Percentiles rank a stretch among this genome's conserved stretches.
Evolutionary conservation across 192 early-diverging fungal species (phyloP).

Genomic region (Dissophora ornata): DNA sequence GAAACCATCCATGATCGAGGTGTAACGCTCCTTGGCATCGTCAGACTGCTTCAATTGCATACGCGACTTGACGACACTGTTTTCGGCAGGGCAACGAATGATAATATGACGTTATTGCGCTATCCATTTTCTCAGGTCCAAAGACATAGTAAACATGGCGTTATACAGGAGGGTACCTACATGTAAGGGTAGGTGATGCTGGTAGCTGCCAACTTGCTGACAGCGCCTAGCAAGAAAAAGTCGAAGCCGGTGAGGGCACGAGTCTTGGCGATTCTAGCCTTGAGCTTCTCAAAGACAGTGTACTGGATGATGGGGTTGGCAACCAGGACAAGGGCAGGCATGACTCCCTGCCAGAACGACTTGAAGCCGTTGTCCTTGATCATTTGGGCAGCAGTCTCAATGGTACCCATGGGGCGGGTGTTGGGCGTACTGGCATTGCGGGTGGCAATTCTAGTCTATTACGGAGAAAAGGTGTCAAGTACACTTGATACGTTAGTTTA

Average conservation of each 20-base stretch:
- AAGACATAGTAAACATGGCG: neutral
- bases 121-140: too few relatives aligned
- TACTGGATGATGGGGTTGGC: constrained; percentile 99
- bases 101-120: too few relatives aligned
- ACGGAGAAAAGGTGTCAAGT: neutral
- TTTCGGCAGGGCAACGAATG: neutral
- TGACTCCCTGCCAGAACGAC: constrained; percentile 92
- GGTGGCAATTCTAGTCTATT: constrained; percentile 85
- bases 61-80: constrained; percentile 92
- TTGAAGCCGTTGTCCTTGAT: constrained; percentile 87
- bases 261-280: constrained; percentile 69
- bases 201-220: constrained; percentile 95
- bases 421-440: constrained; percentile 72
- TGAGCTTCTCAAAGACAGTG: constrained; percentile 96
- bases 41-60: constrained; percentile 95
- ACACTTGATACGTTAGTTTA: too few relatives aligned
- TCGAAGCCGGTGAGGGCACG: constrained; percentile 80
- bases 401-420: constrained; percentile 55
- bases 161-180: constrained; percentile 43
- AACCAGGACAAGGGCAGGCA: constrained; percentile 96
- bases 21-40: constrained; percentile 81
- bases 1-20: constrained; percentile 87
- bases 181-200: constrained; percentile 98
- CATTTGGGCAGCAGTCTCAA: constrained; percentile 75
- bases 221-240: constrained; percentile 96